Conservation (phyloP, 192 early-diverging fungal species). For the Coemansia pectinata region DNA sequence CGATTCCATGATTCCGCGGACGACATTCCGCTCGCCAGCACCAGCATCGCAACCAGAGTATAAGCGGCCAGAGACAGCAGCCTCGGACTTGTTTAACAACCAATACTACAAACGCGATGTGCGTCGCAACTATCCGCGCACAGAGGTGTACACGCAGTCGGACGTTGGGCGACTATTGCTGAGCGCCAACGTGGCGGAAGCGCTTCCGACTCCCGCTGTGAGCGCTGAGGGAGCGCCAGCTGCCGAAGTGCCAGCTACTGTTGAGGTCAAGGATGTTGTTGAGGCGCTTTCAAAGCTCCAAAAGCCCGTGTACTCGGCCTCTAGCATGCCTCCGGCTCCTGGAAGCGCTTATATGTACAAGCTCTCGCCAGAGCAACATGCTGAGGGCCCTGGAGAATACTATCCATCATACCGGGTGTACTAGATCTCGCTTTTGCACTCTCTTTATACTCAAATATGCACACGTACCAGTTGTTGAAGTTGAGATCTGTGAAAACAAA, state of each 20-base stretch:
- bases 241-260: constrained; percentile 16
- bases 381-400: constrained; percentile 51
- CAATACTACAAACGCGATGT: constrained; percentile 90
- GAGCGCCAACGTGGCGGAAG: constrained; percentile 11
- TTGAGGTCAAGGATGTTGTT: constrained; percentile 39
- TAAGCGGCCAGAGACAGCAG: constrained; percentile 58
- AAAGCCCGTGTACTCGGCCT: constrained; percentile 56
- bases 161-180: constrained; percentile 71
- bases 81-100: constrained; percentile 76
- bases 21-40: constrained; percentile 69
- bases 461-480: background rate
- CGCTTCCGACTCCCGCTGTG: constrained; percentile 12
- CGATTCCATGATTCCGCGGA: constrained; percentile 66
- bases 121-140: constrained; percentile 88
- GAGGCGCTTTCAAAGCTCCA: constrained; percentile 57
- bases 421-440: background rate
- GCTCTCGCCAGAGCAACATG: constrained; percentile 45
- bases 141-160: constrained; percentile 75
- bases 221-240: constrained; percentile 2
- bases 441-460: background rate
- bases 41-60: constrained; percentile 59
- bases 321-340: constrained; percentile 62
- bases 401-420: constrained; percentile 56
- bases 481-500: background rate
- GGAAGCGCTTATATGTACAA: constrained; percentile 53